Percentiles rank a stretch among this genome's conserved stretches.
Evolutionary conservation across 2,329 filamentous ascomycete genomes (phyloP).

Genomic region (Didymella lethalis): DNA sequence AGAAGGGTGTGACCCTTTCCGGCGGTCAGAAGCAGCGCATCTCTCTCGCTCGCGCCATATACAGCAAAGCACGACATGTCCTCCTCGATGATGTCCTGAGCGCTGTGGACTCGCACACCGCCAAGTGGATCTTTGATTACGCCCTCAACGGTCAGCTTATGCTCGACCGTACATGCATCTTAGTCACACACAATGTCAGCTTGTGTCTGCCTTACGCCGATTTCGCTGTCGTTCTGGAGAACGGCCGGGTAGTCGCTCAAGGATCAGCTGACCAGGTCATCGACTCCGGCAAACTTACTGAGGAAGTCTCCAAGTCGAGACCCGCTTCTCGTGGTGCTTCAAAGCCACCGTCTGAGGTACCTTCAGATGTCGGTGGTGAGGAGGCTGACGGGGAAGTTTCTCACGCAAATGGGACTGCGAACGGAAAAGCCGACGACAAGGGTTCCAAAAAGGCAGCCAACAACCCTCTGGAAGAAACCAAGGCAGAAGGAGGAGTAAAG

Average conservation of each 20-base stretch:
- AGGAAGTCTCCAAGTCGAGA: constrained; percentile 80
- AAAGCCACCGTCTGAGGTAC: constrained; percentile 76
- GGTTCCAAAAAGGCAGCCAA: constrained; percentile 58
- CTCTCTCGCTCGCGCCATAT: constrained; percentile 94
- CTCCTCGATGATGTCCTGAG: constrained; percentile 95
- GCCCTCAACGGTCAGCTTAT: constrained; percentile 91
- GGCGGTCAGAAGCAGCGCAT: constrained; percentile 98
- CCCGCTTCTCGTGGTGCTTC: constrained; percentile 75
- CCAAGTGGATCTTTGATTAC: constrained; percentile 96
- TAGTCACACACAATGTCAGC: constrained; percentile 95
- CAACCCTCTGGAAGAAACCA: constrained; percentile 67
- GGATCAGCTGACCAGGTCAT: constrained; percentile 82
- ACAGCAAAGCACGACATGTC: constrained; percentile 90
- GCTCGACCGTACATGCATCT: constrained; percentile 85
- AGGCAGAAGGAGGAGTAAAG: constrained; percentile 86
- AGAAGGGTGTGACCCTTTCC: constrained; percentile 96
- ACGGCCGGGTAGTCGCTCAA: constrained; percentile 79
- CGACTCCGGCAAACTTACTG: constrained; percentile 84
- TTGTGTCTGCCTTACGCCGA: constrained; percentile 83
- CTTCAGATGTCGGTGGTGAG: constrained; percentile 71
- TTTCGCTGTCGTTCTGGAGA: constrained; percentile 84
- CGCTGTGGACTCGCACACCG: constrained; percentile 95
- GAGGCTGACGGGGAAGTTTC: constrained; percentile 36
- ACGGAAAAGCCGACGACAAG: constrained; percentile 56
- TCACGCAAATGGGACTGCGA: constrained; percentile 60